These are phyloP conservation scores for Erigeron philadelphicus DNA, from an alignment of 140 eudicot genomes.

Conservation along the genomic window DNA sequence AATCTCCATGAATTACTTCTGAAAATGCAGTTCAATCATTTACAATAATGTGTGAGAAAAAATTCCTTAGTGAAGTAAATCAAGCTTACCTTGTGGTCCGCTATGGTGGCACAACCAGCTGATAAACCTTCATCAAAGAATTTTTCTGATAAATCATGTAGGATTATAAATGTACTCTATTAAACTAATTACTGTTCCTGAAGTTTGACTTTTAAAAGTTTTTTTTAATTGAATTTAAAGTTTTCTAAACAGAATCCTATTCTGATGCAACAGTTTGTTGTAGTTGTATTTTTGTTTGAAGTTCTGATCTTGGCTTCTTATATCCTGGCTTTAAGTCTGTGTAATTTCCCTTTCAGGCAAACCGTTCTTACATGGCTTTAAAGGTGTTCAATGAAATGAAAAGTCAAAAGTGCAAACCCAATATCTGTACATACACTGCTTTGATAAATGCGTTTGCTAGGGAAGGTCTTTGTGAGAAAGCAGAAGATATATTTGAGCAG, in stretches of 20 bases:
- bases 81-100: background rate
- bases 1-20: background rate
- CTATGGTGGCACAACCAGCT: background rate
- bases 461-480: slow-evolving; percentile 91
- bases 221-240: background rate
- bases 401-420: slow-evolving; percentile 63
- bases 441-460: slow-evolving; percentile 84
- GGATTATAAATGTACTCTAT: background rate
- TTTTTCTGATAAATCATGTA: background rate
- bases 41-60: no score
- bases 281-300: background rate
- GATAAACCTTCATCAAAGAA: no score
- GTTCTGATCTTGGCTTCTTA: background rate
- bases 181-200: background rate
- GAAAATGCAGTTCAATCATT: background rate
- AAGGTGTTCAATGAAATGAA: slow-evolving; percentile 80
- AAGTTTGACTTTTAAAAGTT: background rate
- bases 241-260: background rate
- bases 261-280: background rate
- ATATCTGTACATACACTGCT: slow-evolving; percentile 88
- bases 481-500: slow-evolving; percentile 85
- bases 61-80: no score
- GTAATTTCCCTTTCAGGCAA: slow-evolving; percentile 44
- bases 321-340: background rate
- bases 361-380: slow-evolving; percentile 77